Conservation (phyloP, 2,329 filamentous ascomycete genomes). For the Penicillium capsulatum region DNA sequence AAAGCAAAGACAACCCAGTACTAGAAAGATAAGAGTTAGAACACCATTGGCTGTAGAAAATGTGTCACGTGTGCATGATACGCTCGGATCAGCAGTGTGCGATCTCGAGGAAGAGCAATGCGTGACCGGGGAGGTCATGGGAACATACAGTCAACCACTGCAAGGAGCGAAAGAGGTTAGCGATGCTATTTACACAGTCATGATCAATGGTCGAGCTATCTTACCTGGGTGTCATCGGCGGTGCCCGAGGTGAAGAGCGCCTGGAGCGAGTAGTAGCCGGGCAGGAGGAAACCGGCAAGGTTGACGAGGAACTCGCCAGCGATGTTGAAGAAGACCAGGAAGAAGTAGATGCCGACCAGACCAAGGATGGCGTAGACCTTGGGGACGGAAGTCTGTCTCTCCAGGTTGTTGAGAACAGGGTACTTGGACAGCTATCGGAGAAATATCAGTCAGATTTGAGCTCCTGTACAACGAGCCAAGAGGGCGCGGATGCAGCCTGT, state of each 20-base stretch:
- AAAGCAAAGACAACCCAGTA: conserved; percentile 67
- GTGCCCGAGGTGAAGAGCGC: conserved; percentile 59
- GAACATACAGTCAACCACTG: conserved; percentile 58
- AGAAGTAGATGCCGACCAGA: conserved; percentile 62
- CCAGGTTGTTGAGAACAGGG: conserved; percentile 62
- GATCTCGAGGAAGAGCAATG: conserved; percentile 4
- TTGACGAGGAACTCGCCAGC: conserved; percentile 65
- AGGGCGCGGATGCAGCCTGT: too few species aligned
- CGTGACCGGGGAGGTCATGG: conserved; percentile 10
- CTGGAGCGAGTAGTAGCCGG: conserved; percentile 63
- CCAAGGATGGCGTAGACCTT: conserved; percentile 66
- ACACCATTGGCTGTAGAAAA: conserved; percentile 2
- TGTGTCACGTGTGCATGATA: conserved; percentile 27
- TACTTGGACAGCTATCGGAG: conserved; percentile 61
- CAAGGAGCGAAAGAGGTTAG: conserved; percentile 19
- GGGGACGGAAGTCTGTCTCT: conserved; percentile 63
- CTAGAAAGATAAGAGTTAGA: conserved; percentile 35
- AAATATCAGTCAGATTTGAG: conserved; percentile 4
- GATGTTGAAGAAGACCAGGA: conserved; percentile 69
- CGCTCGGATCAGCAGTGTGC: conserved; percentile 8
- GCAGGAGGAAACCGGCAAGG: conserved; percentile 61
- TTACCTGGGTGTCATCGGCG: conserved; percentile 62
- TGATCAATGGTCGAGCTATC: conserved; percentile 20
- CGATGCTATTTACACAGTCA: conserved; percentile 1
- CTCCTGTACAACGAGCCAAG: neutral